Conservation (phyloP, 495 filamentous ascomycete species). For the Penicillium coprophilum region DNA sequence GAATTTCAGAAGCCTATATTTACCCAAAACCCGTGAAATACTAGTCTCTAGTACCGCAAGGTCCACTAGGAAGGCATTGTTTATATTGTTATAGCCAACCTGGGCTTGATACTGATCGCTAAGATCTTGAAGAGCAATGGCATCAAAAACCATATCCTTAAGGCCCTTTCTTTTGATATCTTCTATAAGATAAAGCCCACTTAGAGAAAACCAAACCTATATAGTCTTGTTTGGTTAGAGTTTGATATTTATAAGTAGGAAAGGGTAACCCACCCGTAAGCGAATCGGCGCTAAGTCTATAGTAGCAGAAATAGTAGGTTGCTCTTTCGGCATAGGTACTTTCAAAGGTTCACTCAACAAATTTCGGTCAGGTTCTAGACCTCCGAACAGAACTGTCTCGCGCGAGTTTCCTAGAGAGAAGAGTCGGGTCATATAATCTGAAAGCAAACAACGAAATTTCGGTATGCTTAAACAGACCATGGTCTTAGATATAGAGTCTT, state of each 20-base stretch:
- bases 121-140: background rate
- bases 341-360: no score
- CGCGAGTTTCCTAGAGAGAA: conserved; percentile 2
- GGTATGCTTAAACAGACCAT: background rate
- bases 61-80: background rate
- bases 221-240: background rate
- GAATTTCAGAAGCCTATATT: background rate
- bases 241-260: background rate
- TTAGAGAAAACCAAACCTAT: no score
- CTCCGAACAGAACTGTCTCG: conserved; percentile 7
- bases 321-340: no score
- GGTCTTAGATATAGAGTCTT: no score
- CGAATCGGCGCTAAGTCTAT: background rate
- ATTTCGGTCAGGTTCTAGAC: background rate
- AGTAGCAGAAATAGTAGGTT: background rate
- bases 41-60: background rate
- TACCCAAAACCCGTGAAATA: background rate
- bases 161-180: background rate
- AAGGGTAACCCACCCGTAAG: background rate
- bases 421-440: background rate
- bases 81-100: background rate
- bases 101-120: background rate
- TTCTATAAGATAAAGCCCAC: background rate
- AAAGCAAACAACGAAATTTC: background rate
- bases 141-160: background rate